Evolutionary conservation across 2,329 filamentous ascomycete genomes (phyloP).

Genomic region (Fusarium gaditjirri): DNA sequence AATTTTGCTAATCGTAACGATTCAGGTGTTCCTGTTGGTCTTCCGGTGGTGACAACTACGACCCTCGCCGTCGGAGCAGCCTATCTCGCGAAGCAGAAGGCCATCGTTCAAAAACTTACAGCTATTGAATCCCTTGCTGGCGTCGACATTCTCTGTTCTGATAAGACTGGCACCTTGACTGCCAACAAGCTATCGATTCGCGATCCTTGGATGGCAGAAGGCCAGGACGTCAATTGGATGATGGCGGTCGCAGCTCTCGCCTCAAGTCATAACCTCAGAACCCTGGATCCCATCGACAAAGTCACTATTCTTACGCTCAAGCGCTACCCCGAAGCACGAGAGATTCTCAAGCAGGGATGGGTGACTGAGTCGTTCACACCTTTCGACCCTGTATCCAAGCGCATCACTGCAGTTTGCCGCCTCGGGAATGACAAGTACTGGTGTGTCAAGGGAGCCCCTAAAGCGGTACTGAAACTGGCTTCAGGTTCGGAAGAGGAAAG

Average conservation of each 20-base stretch:
- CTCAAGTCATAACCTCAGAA: constrained; percentile 9
- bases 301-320: constrained; percentile 31
- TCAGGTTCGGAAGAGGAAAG: constrained; percentile 7
- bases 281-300: constrained; percentile 19
- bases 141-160: constrained; percentile 25
- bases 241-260: constrained; percentile 30
- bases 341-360: constrained; percentile 26
- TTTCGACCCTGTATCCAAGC: constrained; percentile 23
- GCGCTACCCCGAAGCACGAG: constrained; percentile 20
- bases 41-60: constrained; percentile 28
- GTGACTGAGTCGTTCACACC: constrained; percentile 18
- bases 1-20: neutral
- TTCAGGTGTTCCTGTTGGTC: constrained; percentile 17
- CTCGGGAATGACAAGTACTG: neutral
- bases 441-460: constrained; percentile 17
- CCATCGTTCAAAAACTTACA: constrained; percentile 14
- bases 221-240: constrained; percentile 32
- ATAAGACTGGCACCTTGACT: constrained; percentile 24
- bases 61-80: constrained; percentile 28
- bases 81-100: constrained; percentile 25
- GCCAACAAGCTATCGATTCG: constrained; percentile 26
- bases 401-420: constrained; percentile 28
- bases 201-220: constrained; percentile 23
- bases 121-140: constrained; percentile 26
- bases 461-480: constrained; percentile 11